These are phyloP conservation scores for Hanseniaspora hatyaiensis DNA, from an alignment of 805 yeast genomes.

Conservation along the genomic window DNA sequence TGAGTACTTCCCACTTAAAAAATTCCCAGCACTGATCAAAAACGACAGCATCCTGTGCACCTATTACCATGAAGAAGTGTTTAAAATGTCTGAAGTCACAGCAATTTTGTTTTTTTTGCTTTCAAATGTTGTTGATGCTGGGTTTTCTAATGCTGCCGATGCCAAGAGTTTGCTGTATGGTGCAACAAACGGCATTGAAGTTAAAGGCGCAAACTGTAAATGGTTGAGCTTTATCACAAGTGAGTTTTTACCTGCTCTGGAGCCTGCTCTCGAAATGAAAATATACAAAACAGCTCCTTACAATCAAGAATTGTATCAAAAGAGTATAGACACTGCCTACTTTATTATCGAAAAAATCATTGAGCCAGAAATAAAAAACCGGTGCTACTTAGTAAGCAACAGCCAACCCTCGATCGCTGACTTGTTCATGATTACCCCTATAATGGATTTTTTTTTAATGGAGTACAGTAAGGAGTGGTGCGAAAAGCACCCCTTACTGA, in stretches of 20 bases:
- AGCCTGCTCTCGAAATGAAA: background rate
- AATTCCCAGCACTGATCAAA: background rate
- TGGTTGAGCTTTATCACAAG: background rate
- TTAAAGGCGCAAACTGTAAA: background rate
- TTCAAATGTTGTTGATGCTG: background rate
- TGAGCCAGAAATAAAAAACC: background rate
- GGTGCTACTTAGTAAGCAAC: background rate
- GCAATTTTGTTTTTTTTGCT: background rate
- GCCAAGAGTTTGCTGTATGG: background rate
- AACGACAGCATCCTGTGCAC: background rate
- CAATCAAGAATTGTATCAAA: background rate
- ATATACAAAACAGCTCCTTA: background rate
- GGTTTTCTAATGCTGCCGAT: background rate
- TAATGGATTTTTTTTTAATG: background rate
- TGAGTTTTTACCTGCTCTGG: background rate
- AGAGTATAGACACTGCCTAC: background rate
- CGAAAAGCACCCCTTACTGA: background rate
- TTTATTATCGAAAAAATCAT: background rate
- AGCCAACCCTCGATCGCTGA: background rate
- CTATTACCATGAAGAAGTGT: constrained; percentile 1
- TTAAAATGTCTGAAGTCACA: background rate
- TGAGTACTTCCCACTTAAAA: background rate
- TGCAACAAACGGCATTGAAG: background rate
- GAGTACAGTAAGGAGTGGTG: background rate
- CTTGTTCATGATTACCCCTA: background rate